phyloP scores from a whole-genome alignment of 2,329 filamentous ascomycete genomes.

The Pseudogymnoascus sp. region DNA sequence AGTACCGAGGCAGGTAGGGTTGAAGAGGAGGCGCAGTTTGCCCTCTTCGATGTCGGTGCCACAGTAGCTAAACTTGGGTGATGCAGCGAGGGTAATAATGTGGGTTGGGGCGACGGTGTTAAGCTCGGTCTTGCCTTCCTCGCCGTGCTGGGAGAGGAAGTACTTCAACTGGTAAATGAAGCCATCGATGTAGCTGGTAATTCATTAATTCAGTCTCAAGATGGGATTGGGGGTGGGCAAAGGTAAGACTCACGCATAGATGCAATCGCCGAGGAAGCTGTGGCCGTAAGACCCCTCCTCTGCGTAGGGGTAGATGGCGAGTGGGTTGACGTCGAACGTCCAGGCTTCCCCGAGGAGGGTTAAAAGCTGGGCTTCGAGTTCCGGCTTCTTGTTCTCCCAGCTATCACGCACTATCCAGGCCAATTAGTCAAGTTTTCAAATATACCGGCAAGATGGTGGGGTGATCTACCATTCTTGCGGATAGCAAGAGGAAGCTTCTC shows the following conservation, averaged over 20 bases:
- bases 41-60: slow-evolving; percentile 37
- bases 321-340: slow-evolving; percentile 41
- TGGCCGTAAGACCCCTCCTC: slow-evolving; percentile 26
- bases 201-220: not conserved
- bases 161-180: slow-evolving; percentile 34
- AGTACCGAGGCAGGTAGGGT: slow-evolving; percentile 33
- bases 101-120: slow-evolving; percentile 38
- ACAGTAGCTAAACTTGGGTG: slow-evolving; percentile 37
- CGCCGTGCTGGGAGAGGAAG: slow-evolving; percentile 31
- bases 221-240: not conserved
- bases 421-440: slow-evolving; percentile 9
- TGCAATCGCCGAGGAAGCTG: slow-evolving; percentile 35
- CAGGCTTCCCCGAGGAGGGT: slow-evolving; percentile 38
- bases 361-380: slow-evolving; percentile 36
- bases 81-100: slow-evolving; percentile 38
- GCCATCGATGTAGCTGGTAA: slow-evolving; percentile 36
- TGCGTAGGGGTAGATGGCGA: slow-evolving; percentile 39
- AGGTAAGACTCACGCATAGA: slow-evolving; percentile 32
- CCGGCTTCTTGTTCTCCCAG: slow-evolving; percentile 40
- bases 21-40: slow-evolving; percentile 41
- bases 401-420: slow-evolving; percentile 39
- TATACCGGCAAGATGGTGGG: not conserved
- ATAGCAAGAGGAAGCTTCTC: slow-evolving; percentile 43
- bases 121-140: slow-evolving; percentile 36
- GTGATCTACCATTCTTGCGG: slow-evolving; percentile 41